A percentile compares a stretch with the other conserved stretches of the same genome.
These are phyloP conservation scores for Cladorrhinum sp. DNA, from an alignment of 2,329 filamentous ascomycete genomes.

Conservation along the genomic window DNA sequence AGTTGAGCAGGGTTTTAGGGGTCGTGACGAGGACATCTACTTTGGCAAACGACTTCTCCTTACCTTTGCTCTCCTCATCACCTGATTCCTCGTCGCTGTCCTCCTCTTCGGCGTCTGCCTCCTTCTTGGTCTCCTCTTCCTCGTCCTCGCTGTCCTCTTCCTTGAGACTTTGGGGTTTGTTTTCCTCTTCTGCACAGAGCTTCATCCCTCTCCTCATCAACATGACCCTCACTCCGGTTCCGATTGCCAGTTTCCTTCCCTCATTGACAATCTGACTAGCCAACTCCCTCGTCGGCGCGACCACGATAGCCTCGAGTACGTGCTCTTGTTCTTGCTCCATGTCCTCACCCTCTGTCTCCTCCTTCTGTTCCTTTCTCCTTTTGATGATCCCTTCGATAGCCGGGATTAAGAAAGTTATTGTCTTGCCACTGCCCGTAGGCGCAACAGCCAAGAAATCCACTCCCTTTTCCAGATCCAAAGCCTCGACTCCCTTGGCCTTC, in stretches of 20 bases:
- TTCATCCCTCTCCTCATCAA: slow-evolving; percentile 83
- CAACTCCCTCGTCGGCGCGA: slow-evolving; percentile 77
- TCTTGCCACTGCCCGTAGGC: slow-evolving; percentile 95
- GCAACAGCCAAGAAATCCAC: slow-evolving; percentile 85
- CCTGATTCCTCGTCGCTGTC: slow-evolving; percentile 13
- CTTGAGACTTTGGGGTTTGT: slow-evolving; percentile 1
- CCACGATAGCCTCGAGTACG: slow-evolving; percentile 62
- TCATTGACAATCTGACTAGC: slow-evolving; percentile 80
- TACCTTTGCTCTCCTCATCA: slow-evolving; percentile 18
- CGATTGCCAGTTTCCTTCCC: slow-evolving; percentile 72
- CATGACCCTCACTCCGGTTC: slow-evolving; percentile 75
- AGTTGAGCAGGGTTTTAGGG: slow-evolving; percentile 73
- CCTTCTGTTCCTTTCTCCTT: slow-evolving; percentile 42
- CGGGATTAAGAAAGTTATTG: slow-evolving; percentile 86
- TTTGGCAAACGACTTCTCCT: slow-evolving; percentile 56
- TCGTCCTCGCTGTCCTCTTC: slow-evolving; percentile 17
- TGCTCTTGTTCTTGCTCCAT: slow-evolving; percentile 39
- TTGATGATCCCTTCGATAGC: slow-evolving; percentile 72
- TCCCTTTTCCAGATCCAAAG: slow-evolving; percentile 33
- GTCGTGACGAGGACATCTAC: slow-evolving; percentile 79
- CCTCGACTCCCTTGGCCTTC: slow-evolving; percentile 35
- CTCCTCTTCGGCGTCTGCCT: slow-evolving; percentile 8
- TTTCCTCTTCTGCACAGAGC: slow-evolving; percentile 48
- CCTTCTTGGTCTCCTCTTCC: slow-evolving; percentile 17
- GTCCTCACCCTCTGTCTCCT: slow-evolving; percentile 38